These are phyloP conservation scores for Phytophthora uliginosa DNA, from an alignment of 352 stramenopile species.

Conservation along the genomic window DNA sequence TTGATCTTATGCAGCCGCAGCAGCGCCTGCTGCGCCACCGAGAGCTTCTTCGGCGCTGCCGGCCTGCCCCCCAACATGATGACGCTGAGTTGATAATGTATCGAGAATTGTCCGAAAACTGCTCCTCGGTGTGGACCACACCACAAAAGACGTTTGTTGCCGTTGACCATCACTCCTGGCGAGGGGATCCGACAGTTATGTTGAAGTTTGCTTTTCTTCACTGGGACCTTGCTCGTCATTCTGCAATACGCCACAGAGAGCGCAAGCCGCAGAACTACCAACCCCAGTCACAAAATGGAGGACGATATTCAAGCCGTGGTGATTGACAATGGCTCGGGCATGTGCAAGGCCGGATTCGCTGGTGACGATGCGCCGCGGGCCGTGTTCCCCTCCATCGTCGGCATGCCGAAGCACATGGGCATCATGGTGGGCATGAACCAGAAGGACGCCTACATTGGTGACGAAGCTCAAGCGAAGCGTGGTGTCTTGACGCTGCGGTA, in stretches of 20 bases:
- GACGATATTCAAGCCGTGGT: constrained; percentile 61
- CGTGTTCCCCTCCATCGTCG: constrained; percentile 80
- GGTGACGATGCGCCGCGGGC: constrained; percentile 78
- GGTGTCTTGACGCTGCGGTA: constrained; percentile 97
- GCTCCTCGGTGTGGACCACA: background rate
- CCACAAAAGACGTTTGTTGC: background rate
- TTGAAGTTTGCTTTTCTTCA: constrained; percentile 16
- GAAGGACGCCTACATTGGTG: constrained; percentile 95
- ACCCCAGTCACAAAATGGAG: constrained; percentile 27
- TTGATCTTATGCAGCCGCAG: constrained; percentile 60
- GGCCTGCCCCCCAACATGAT: constrained; percentile 25
- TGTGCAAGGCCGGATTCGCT: constrained; percentile 78
- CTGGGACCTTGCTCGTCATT: constrained; percentile 2
- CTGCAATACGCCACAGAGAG: constrained; percentile 8
- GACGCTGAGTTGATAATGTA: background rate
- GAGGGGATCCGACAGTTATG: constrained; percentile 26
- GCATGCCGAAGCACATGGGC: constrained; percentile 95
- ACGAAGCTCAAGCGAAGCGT: constrained; percentile 95
- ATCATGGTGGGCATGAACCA: constrained; percentile 99
- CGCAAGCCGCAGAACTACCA: constrained; percentile 3
- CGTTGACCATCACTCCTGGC: constrained; percentile 2
- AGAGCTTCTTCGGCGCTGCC: constrained; percentile 30
- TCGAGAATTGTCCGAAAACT: background rate
- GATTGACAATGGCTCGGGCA: constrained; percentile 64
- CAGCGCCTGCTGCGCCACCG: constrained; percentile 53